A percentile compares a stretch with the other conserved stretches of the same genome.
Evolutionary conservation across 1,284 basidiomycete species (phyloP).

Genomic region (Cryptococcus maquisensis): DNA sequence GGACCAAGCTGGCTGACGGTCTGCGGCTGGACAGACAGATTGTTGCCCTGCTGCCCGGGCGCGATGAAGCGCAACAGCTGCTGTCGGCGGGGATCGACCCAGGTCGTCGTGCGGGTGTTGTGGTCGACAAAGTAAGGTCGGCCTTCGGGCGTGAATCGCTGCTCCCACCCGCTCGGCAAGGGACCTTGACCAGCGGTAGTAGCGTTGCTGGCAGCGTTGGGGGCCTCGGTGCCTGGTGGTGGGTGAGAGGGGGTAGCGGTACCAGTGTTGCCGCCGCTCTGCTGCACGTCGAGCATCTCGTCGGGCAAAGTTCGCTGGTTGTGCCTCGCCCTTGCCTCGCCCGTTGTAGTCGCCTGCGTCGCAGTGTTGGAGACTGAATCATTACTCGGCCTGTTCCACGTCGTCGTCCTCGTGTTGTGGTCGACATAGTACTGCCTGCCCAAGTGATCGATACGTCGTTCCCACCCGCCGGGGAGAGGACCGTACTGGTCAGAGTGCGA

Average conservation of each 20-base stretch:
- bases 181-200: constrained; percentile 77
- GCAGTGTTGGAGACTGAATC: constrained; percentile 49
- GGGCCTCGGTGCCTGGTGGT: constrained; percentile 13
- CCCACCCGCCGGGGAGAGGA: constrained; percentile 86
- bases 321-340: constrained; percentile 68
- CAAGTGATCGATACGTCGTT: constrained; percentile 82
- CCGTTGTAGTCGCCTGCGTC: constrained; percentile 54
- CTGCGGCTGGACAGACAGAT: constrained; percentile 68
- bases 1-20: constrained; percentile 88
- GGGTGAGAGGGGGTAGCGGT: constrained; percentile 26
- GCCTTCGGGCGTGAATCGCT: constrained; percentile 94
- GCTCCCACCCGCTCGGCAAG: constrained; percentile 95
- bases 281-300: constrained; percentile 61
- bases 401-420: constrained; percentile 89
- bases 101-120: constrained; percentile 93
- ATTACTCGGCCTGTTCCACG: constrained; percentile 70
- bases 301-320: constrained; percentile 72
- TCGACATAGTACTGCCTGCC: constrained; percentile 90
- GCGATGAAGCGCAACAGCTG: constrained; percentile 82
- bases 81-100: constrained; percentile 93
- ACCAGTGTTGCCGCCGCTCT: constrained; percentile 16
- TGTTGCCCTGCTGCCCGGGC: constrained; percentile 62
- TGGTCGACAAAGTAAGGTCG: constrained; percentile 97
- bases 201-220: constrained; percentile 48
- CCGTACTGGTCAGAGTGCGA: constrained; percentile 71